phyloP scores from a whole-genome alignment of 495 filamentous ascomycete genomes.

The Trichoderma orchidacearum region DNA sequence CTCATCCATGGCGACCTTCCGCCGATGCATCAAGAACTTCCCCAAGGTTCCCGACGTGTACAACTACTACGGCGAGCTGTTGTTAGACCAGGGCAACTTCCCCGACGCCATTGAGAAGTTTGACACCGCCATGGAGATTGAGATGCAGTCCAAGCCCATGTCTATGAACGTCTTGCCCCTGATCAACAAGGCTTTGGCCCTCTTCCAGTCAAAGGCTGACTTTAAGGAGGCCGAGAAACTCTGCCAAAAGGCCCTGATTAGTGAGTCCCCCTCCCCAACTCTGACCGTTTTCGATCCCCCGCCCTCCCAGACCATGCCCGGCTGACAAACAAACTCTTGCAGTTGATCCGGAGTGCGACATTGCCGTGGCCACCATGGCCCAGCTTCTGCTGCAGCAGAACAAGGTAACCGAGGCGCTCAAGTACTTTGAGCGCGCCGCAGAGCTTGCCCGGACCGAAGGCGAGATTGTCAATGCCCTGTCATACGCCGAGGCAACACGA shows the following conservation, averaged over 20 bases:
- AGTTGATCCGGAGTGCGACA: conserved; percentile 99
- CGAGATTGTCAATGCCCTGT: conserved; percentile 91
- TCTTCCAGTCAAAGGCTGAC: conserved; percentile 98
- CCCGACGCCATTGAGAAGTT: conserved; percentile 96
- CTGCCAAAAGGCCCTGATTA: conserved; percentile 93
- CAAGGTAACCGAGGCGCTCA: conserved; percentile 87
- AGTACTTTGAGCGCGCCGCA: conserved; percentile 93
- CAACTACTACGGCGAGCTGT: conserved; percentile 98
- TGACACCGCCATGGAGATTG: conserved; percentile 93
- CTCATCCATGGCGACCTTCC: conserved; percentile 96
- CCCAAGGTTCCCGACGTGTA: conserved; percentile 93
- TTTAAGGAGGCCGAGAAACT: conserved; percentile 89
- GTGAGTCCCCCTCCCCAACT: conserved; percentile 36
- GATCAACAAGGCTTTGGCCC: conserved; percentile 93
- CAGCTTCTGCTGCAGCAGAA: conserved; percentile 97
- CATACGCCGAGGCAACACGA: conserved; percentile 91
- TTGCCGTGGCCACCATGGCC: conserved; percentile 97
- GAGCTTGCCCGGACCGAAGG: conserved; percentile 91
- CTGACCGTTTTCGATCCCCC: no score
- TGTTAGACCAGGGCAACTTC: conserved; percentile 92
- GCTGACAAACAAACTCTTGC: conserved; percentile 13
- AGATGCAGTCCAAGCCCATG: conserved; percentile 82
- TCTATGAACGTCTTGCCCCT: conserved; percentile 94
- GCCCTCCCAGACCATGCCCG: no score
- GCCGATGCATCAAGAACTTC: conserved; percentile 96